These are phyloP conservation scores for Coemansia aciculifera DNA, from an alignment of 192 early-diverging fungal species.

Conservation along the genomic window DNA sequence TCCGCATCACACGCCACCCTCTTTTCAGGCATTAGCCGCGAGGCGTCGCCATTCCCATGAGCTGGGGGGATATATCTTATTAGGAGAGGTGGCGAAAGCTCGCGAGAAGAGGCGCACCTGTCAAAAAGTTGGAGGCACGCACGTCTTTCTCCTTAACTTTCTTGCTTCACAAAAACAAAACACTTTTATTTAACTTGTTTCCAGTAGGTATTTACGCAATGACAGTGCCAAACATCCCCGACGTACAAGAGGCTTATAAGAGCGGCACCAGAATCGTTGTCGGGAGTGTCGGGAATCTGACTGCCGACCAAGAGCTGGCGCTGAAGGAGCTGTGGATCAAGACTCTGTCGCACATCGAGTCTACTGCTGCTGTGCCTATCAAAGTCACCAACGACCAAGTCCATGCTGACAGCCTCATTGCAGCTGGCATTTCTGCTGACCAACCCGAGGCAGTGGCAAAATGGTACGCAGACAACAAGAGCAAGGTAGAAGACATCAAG, in stretches of 20 bases:
- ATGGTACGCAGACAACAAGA: conserved; percentile 40
- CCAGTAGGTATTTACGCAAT: neutral
- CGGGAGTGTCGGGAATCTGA: conserved; percentile 32
- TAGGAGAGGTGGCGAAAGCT: neutral
- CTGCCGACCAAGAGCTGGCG: conserved; percentile 21
- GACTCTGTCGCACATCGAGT: conserved; percentile 28
- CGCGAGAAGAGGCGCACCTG: conserved; percentile 19
- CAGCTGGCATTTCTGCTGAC: conserved; percentile 3
- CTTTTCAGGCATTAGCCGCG: neutral
- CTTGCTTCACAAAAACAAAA: neutral
- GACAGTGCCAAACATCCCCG: conserved; percentile 13
- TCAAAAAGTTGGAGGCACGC: neutral
- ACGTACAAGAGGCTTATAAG: conserved; percentile 28
- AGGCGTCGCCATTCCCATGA: neutral
- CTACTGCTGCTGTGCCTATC: conserved; percentile 24
- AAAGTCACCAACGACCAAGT: conserved; percentile 25
- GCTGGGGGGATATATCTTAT: neutral
- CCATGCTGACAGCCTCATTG: neutral
- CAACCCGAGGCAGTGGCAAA: conserved; percentile 12
- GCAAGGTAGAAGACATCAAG: conserved; percentile 11
- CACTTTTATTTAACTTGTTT: neutral
- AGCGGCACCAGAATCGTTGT: conserved; percentile 6
- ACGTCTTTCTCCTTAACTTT: neutral
- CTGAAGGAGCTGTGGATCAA: conserved; percentile 44
- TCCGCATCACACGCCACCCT: neutral